Base-by-base conservation (phyloP, 169 alveolate species). In the Babesia bovis region DNA sequence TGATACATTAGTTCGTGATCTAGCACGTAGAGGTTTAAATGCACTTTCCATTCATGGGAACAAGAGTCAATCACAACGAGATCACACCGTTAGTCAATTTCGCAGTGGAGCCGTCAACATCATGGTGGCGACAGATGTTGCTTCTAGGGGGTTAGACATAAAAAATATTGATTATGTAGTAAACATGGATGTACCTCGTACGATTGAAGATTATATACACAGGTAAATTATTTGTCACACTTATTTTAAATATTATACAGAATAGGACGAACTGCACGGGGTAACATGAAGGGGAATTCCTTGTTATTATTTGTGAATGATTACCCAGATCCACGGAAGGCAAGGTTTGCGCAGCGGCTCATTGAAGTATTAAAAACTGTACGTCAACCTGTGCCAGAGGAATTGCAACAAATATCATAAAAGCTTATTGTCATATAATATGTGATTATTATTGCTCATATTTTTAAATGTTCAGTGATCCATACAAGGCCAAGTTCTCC, bases 221-320 rank as follows among this genome's bases (percentile, higher is more conserved):
- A 66, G 98, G 82, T 44, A 38, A n/a, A 42, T 66, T 63, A 17
- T n/a, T 47, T n/a, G n/a, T 23, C 35, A 10, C 47, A 17, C 1
- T 26, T 12, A 9, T 9, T 9, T 44, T 0, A 21, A 5, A 45
- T 61, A 26, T 82, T 87, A 32, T 92, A 91, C 51, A 92, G 99
- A 70, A 96, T 97, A 10, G 99, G 99, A 23, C 85, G 99, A 51
- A 97, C 98, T 7, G 99, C 98, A 26, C 91, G 95, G 41, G 94
- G 92, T 53, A 97, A 95, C 52, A 87, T 89, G 40, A 91, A 89
- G 38, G 98, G 98, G 23, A 69, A 59, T 36, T 68, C 93, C 12
- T 42, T 87, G 32, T 77, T 87, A 33, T 71, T 69, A n/a, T 75
- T 87, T 57, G 74, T 86, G 19, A 69, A 55, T 41, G 93, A 87